phyloP scores from a whole-genome alignment of 2,329 filamentous ascomycete genomes.

The Fusarium bulbicola region DNA sequence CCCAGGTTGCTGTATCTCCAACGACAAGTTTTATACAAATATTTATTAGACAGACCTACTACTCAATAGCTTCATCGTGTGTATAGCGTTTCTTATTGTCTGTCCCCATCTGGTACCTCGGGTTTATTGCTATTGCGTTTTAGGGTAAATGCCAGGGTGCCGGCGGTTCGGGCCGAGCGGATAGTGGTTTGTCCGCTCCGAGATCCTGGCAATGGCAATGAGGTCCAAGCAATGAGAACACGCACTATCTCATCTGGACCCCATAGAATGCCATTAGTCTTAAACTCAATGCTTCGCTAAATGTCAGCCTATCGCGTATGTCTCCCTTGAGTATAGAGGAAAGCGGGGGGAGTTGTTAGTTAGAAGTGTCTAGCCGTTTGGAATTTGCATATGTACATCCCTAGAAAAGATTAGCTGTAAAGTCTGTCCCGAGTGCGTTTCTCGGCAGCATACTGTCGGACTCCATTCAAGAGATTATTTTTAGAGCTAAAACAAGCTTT shows the following conservation, averaged over 20 bases:
- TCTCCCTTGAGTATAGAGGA: background rate
- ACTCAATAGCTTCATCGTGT: too few relatives aligned
- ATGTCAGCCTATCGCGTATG: background rate
- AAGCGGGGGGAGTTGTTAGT: accelerated
- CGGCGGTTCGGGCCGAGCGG: too few relatives aligned
- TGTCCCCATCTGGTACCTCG: too few relatives aligned
- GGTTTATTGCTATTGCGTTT: too few relatives aligned
- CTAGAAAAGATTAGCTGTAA: background rate
- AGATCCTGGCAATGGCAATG: too few relatives aligned
- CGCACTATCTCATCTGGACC: background rate
- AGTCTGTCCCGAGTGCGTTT: background rate
- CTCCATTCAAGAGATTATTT: background rate
- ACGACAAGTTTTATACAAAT: too few relatives aligned
- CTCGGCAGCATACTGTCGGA: background rate
- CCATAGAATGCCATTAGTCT: background rate
- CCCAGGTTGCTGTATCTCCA: too few relatives aligned
- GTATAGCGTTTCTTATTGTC: too few relatives aligned
- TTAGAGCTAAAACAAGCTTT: background rate
- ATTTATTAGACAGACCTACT: too few relatives aligned
- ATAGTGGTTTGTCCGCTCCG: too few relatives aligned
- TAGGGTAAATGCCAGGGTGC: too few relatives aligned
- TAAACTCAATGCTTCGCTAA: background rate
- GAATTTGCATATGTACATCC: background rate
- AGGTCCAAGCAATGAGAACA: background rate
- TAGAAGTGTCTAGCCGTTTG: background rate